Base-by-base conservation (phyloP, 2,329 filamentous ascomycete genomes). In the Phialocephala subalpina region DNA sequence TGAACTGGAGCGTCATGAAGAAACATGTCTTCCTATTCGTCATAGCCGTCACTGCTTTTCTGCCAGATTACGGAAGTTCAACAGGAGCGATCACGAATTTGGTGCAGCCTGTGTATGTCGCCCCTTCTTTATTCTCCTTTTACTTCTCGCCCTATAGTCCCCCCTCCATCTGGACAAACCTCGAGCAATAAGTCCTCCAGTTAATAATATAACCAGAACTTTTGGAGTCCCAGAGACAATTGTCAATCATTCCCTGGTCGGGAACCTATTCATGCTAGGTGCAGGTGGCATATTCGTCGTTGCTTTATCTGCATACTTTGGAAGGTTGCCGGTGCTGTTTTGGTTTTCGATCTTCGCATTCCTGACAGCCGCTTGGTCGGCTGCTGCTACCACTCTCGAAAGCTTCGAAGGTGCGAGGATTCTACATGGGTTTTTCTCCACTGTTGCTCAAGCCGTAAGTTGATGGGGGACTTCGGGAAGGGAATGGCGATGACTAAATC, bases 171-270 rank as follows among this genome's bases (percentile, higher is more conserved):
- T 33, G 4, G 29, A 33, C n/a, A n/a, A 11, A 11, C 11, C 20
- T 49, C 45, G 3, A 49, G 45, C 22, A 9, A 9, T 2, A 22
- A 49, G 14, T n/a, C 18, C 12, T 1, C 22, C 20, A 14, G 11
- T n/a, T 49, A 22, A 49, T n/a, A 22, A 16, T 14, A 9, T 1
- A 49, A 11, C 9, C 20, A 49, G 45, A 25, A 49, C 45, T n/a
- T 49, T 49, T 14, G 45, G 45, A 3, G 45, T 49, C 12, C 45
- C 62, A 36, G 62, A 64, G 40, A 79, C 84, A 45, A 78, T 79
- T 25, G 82, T 86, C 65, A 85, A 86, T 68, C 81, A 84, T 70
- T 80, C 82, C 5, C 81, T 83, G 49, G 83, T 82, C 20, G 80
- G 84, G 7, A 86, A 86, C 66, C 80, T 86, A 0, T 84, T 86